Evolutionary conservation across 176 grass and related monocot genomes (phyloP).

Genomic region (Pharus latifolius): DNA sequence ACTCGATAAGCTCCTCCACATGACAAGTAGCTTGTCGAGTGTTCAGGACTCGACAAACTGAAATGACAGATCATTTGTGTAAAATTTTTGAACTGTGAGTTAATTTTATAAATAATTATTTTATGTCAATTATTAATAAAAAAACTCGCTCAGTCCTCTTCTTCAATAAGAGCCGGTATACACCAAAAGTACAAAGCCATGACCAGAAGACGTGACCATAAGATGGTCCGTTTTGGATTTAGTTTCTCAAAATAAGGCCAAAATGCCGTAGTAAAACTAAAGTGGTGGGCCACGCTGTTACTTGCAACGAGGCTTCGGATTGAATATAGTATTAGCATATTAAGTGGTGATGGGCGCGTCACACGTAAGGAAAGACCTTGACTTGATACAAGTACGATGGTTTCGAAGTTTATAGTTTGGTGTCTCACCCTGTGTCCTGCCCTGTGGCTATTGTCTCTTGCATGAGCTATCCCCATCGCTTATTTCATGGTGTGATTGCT

Average conservation of each 20-base stretch:
- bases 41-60: no score
- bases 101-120: no score
- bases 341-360: slow-evolving; percentile 24
- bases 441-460: background rate
- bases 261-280: background rate
- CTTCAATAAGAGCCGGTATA: background rate
- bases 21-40: no score
- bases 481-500: no score
- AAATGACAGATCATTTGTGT: no score
- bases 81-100: no score
- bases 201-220: background rate
- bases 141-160: background rate
- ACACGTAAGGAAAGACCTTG: slow-evolving; percentile 39
- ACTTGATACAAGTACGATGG: slow-evolving; percentile 9
- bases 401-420: background rate
- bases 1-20: no score
- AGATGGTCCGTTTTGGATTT: background rate
- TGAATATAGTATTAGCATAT: background rate
- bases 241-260: background rate
- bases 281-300: slow-evolving; percentile 21
- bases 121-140: no score
- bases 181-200: background rate
- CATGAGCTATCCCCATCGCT: no score
- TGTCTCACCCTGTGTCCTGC: background rate
- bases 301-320: slow-evolving; percentile 11